Percentiles rank a stretch among this genome's conserved stretches.
These are phyloP conservation scores for Lipomyces japonicus DNA, from an alignment of 805 yeast genomes.

Conservation along the genomic window DNA sequence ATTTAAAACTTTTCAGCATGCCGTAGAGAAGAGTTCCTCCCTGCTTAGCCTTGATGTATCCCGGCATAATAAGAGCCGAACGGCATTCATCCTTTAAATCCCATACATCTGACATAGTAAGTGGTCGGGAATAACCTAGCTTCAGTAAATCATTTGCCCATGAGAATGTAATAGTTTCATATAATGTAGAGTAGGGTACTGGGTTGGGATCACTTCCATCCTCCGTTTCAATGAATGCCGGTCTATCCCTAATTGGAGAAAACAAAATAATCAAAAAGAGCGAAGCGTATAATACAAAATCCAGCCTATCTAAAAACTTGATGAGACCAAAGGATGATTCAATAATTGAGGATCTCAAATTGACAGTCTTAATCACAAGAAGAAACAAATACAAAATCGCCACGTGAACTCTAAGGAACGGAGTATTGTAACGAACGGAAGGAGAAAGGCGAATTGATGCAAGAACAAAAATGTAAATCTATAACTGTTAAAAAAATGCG, in stretches of 20 bases:
- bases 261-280: slow-evolving; percentile 52
- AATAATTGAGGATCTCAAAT: slow-evolving; percentile 31
- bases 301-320: slow-evolving; percentile 21
- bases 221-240: slow-evolving; percentile 44
- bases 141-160: slow-evolving; percentile 74
- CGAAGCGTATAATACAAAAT: slow-evolving; percentile 43
- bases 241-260: slow-evolving; percentile 64
- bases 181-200: slow-evolving; percentile 62
- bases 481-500: slow-evolving; percentile 13
- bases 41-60: slow-evolving; percentile 15
- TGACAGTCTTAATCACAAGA: slow-evolving; percentile 21
- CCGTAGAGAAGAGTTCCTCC: slow-evolving; percentile 19
- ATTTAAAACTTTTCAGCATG: slow-evolving; percentile 7
- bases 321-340: slow-evolving; percentile 30
- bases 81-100: slow-evolving; percentile 77
- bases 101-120: slow-evolving; percentile 71
- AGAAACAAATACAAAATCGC: slow-evolving; percentile 29
- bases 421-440: slow-evolving; percentile 20
- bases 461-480: slow-evolving; percentile 30
- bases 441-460: slow-evolving; percentile 28
- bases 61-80: slow-evolving; percentile 63
- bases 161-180: slow-evolving; percentile 61
- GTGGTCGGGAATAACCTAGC: slow-evolving; percentile 54
- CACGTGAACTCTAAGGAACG: slow-evolving; percentile 31
- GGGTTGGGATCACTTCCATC: slow-evolving; percentile 64